Percentiles rank a stretch among this genome's conserved stretches.
phyloP scores from a whole-genome alignment of 106 monocot genomes.

The Cymbidium sinense region DNA sequence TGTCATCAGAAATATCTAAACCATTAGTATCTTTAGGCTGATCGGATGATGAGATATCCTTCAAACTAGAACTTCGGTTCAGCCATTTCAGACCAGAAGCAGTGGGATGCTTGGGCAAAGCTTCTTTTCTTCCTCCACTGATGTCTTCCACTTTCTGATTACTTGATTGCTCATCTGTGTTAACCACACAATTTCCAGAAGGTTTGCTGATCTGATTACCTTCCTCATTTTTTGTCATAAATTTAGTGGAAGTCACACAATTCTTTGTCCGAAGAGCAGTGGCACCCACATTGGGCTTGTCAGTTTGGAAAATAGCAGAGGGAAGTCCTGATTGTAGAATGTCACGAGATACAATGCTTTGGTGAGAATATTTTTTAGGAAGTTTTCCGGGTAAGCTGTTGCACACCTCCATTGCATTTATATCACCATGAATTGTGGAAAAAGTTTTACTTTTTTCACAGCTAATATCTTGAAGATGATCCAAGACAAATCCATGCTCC shows the following conservation, averaged over 20 bases:
- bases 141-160: neutral
- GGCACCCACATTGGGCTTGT: neutral
- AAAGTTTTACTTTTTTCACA: neutral
- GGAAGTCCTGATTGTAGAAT: neutral
- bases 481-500: neutral
- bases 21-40: neutral
- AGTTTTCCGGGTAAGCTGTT: neutral
- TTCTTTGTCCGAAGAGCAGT: neutral
- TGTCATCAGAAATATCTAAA: conserved; percentile 1
- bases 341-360: neutral
- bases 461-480: neutral
- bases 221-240: neutral
- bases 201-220: neutral
- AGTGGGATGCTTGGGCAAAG: neutral
- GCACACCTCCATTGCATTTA: neutral
- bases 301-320: neutral
- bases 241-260: neutral
- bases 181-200: neutral
- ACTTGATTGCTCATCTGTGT: neutral
- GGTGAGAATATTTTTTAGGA: neutral
- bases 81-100: conserved; percentile 4
- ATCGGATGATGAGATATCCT: neutral
- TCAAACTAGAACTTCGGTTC: conserved; percentile 2
- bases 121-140: neutral
- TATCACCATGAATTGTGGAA: conserved; percentile 13